Evolutionary conservation across 306 rosid genomes (phyloP).

Genomic region (Malus sylvestris): DNA sequence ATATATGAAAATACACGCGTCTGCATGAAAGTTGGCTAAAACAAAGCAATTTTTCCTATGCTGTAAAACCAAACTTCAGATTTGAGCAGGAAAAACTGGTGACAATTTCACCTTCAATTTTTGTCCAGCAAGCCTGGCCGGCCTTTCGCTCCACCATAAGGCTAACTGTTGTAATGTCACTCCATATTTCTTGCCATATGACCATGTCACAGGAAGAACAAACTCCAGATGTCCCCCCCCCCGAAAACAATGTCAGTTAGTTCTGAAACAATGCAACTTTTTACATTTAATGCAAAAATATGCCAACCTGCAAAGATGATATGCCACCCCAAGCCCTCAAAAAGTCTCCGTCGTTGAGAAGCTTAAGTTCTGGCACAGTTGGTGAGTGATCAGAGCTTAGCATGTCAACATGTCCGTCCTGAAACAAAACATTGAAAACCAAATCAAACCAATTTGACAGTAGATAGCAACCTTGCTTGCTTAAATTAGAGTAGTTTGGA

Average conservation of each 20-base stretch:
- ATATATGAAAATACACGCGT: neutral
- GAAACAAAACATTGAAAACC: constrained; percentile 16
- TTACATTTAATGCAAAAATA: neutral
- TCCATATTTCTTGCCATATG: constrained; percentile 73
- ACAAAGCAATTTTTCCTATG: neutral
- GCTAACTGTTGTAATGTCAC: constrained; percentile 67
- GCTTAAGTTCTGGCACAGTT: constrained; percentile 80
- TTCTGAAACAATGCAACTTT: neutral
- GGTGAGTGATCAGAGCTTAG: constrained; percentile 92
- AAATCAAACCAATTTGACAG: neutral
- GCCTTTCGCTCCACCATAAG: constrained; percentile 86
- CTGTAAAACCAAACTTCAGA: neutral
- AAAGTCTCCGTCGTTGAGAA: constrained; percentile 69
- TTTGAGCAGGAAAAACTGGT: neutral
- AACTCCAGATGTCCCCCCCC: constrained; percentile 43
- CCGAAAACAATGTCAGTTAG: constrained; percentile 15
- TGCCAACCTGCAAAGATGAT: constrained; percentile 76
- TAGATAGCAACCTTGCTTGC: neutral
- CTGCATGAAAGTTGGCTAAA: neutral
- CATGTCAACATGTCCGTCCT: constrained; percentile 83
- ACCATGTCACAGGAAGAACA: constrained; percentile 81
- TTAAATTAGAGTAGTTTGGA: no score
- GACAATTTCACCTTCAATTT: constrained; percentile 53
- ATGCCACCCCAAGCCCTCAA: constrained; percentile 97
- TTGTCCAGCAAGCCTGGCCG: constrained; percentile 71